These are phyloP conservation scores for Lycium ferocissimum DNA, from an alignment of 257 asterid genomes.

Conservation along the genomic window DNA sequence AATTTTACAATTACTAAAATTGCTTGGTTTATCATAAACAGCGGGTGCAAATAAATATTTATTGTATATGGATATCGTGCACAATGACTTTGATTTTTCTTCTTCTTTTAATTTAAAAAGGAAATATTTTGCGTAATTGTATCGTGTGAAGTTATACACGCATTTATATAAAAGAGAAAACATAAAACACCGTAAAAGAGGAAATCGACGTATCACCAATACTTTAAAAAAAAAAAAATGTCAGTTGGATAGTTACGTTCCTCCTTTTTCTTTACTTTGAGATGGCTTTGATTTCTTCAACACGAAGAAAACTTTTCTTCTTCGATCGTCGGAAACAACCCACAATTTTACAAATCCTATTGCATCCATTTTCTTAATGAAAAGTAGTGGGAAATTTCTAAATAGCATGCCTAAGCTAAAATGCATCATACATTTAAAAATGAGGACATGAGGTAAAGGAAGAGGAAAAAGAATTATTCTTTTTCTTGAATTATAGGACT, in stretches of 20 bases:
- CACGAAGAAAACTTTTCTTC: neutral
- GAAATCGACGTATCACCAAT: too few species aligned
- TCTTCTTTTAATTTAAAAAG: too few species aligned
- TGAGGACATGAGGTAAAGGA: neutral
- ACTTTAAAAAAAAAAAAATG: too few species aligned
- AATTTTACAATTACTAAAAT: too few species aligned
- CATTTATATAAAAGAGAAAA: neutral
- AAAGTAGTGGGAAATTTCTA: neutral
- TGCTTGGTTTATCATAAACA: too few species aligned
- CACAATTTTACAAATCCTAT: neutral
- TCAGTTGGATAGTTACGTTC: too few species aligned
- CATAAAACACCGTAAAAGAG: neutral
- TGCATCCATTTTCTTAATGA: neutral
- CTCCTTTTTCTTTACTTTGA: neutral
- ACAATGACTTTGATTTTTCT: too few species aligned
- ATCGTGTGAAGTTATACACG: too few species aligned
- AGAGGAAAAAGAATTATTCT: neutral
- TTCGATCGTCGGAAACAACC: neutral
- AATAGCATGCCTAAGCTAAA: neutral
- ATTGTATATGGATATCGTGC: too few species aligned
- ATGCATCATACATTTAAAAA: neutral
- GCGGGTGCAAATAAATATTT: too few species aligned
- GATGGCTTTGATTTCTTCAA: constrained; percentile 23
- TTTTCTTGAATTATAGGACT: neutral
- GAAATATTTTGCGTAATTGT: too few species aligned